These are phyloP conservation scores for Heliosperma pusillum DNA, from an alignment of 148 eudicot genomes.

Conservation along the genomic window DNA sequence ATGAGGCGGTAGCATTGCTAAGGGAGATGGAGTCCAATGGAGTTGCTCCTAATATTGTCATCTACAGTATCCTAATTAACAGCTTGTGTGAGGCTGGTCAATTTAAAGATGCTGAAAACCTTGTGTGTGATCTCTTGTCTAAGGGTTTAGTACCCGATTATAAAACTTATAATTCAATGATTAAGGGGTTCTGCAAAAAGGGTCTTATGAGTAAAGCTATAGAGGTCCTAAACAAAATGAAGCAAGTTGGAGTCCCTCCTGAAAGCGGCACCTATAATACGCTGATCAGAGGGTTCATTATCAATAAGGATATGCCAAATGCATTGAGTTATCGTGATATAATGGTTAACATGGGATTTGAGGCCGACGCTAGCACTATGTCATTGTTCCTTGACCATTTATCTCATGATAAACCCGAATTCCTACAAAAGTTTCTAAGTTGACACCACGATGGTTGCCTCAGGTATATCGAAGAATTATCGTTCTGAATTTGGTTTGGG, in stretches of 20 bases:
- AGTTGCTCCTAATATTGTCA: not conserved
- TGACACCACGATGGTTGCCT: not conserved
- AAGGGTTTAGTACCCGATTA: constrained; percentile 3
- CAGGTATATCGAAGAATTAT: not conserved
- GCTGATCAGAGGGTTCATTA: not conserved
- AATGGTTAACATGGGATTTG: constrained; percentile 10
- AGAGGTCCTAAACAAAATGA: too few species aligned
- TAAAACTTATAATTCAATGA: not conserved
- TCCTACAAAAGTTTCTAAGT: not conserved
- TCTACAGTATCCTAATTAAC: constrained; percentile 17
- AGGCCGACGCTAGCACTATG: constrained; percentile 6
- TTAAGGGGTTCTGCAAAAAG: constrained; percentile 14
- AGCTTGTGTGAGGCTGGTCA: constrained; percentile 9
- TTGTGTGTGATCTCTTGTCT: constrained; percentile 12
- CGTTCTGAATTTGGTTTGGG: too few species aligned
- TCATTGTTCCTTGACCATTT: constrained; percentile 1
- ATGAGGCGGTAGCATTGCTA: constrained; percentile 15
- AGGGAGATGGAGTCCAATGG: constrained; percentile 12
- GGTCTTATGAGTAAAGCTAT: too few species aligned
- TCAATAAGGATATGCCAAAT: not conserved
- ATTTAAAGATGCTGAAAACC: not conserved
- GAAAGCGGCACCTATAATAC: constrained; percentile 10
- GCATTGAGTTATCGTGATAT: constrained; percentile 10
- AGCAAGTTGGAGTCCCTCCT: too few species aligned
- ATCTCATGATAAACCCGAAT: not conserved